Base-by-base conservation (phyloP, 805 yeast genomes). In the Sugiyamaella americana region DNA sequence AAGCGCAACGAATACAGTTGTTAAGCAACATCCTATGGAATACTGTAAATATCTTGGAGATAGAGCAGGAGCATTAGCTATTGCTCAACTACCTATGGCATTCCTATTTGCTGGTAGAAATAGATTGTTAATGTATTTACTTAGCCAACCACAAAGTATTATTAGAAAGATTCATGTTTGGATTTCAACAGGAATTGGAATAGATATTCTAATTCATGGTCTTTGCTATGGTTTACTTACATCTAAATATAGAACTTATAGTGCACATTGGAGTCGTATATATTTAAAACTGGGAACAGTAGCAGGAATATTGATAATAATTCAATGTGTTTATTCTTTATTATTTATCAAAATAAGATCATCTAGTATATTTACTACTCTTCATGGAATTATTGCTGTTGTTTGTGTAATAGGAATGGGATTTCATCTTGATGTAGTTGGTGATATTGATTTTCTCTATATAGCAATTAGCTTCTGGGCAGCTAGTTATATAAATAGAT, bases 91-190 rank as follows among this genome's bases (percentile, higher is more conserved):
- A 0, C 66, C 63, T 5, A 49, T 63, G 35, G 47, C 60, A 2
- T 80, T 82, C 64, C 65, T 75, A 47, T 91, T 85, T 65, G 80
- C 73, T 3, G 82, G 83, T 24, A 69, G 93, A 56, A 86, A 85
- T 61, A 85, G 83, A 58, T 77, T 86, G 18, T 68, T 85, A 57
- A 73, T 76, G 51, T 67, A 66, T 58, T 45, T 81, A 3, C 74
- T 88, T 1, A 87, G 89, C 2, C 72, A 84, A 69, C 62, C 79
- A 0, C 80, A 75, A 54, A 65, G 79, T 11, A 72, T 82, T 1
- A 84, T 85, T 65, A 70, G 78, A 55, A 65, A 70, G 23, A 76
- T 75, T 57, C 95, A 87, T 64, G 50, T 61, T 60, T 80, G 86
- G 84, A 63, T 73, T 40, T 82, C 84, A 1, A 68, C 82, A 52